A percentile compares a stretch with the other conserved stretches of the same genome.
These are phyloP conservation scores for Pseudoneurospora amorphoporcata DNA, from an alignment of 495 filamentous ascomycete species.

Conservation along the genomic window DNA sequence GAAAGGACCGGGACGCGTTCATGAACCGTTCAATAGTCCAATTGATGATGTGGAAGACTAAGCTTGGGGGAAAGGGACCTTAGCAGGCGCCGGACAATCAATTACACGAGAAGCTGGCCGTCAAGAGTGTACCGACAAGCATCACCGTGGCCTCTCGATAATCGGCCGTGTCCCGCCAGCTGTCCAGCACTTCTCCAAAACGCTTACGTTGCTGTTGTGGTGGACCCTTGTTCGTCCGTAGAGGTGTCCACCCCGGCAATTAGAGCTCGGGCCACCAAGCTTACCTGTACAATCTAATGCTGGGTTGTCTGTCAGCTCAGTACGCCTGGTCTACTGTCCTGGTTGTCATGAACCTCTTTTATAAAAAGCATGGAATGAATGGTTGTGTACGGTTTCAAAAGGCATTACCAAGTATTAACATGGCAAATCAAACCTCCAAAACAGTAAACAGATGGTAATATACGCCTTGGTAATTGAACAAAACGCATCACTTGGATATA, in stretches of 20 bases:
- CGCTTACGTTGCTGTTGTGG: conserved; percentile 28
- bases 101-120: neutral
- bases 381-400: too few relatives aligned
- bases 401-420: too few relatives aligned
- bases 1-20: conserved; percentile 21
- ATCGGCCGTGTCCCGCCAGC: conserved; percentile 7
- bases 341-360: too few relatives aligned
- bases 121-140: conserved; percentile 8
- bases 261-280: neutral
- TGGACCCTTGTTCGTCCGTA: conserved; percentile 14
- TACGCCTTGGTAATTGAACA: too few relatives aligned
- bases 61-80: neutral
- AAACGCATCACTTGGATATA: too few relatives aligned
- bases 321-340: too few relatives aligned
- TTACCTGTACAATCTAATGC: neutral
- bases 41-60: conserved; percentile 4
- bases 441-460: too few relatives aligned
- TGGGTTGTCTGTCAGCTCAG: too few relatives aligned
- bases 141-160: conserved; percentile 22
- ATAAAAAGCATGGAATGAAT: too few relatives aligned
- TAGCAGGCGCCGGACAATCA: neutral
- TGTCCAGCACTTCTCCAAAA: conserved; percentile 17
- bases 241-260: neutral
- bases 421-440: too few relatives aligned
- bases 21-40: conserved; percentile 21